Base-by-base conservation (phyloP, 257 asterid species). In the Solanum sparsipilum region DNA sequence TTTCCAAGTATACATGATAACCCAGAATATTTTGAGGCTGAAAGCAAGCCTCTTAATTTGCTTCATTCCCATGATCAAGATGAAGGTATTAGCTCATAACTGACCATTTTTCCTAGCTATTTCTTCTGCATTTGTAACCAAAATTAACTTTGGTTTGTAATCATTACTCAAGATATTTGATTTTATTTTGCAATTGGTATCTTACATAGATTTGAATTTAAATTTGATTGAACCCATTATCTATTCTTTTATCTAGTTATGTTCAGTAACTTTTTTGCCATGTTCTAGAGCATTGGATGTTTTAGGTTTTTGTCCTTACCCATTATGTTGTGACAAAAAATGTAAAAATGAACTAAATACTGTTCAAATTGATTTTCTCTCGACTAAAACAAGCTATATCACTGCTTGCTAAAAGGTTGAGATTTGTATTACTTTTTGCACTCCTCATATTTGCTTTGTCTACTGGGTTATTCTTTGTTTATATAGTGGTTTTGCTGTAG, bases 21-120 rank as follows among this genome's bases (percentile, higher is more conserved):
- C 86, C 87, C 90, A n/a, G 91, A 93, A 34, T 95, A 90, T 79
- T 94, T 87, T 92, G 95, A 91, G 90, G 95, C 95, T 46, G 97
- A 94, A 90, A 93, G 92, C 88, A 93, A 12, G 56, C 85, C 67
- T 36, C 84, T 46, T 86, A 83, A 71, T 86, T 25, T 87, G 87
- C 91, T 90, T 89, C 93, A 72, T 89, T 88, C 88, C 90, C 88
- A 88, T 90, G 90, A 84, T 86, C 93, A 46, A 29, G 91, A 91
- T 90, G 96, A 93, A 93, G 97, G 98, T 95, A 93, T 87, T 73
- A 86, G 52, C 71, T 84, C 79, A 78, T 70, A 85, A 71, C 88
- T 89, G 32, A 86, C 83, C 36, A 27, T 32, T 8, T 79, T 16
- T 27, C 44, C 65, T 71, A 76, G 76, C 87, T 78, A 71, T 89